Percentiles rank a stretch among this genome's conserved stretches.
Conservation (phyloP, 441 rosid species). For the Theobroma grandiflorum region DNA sequence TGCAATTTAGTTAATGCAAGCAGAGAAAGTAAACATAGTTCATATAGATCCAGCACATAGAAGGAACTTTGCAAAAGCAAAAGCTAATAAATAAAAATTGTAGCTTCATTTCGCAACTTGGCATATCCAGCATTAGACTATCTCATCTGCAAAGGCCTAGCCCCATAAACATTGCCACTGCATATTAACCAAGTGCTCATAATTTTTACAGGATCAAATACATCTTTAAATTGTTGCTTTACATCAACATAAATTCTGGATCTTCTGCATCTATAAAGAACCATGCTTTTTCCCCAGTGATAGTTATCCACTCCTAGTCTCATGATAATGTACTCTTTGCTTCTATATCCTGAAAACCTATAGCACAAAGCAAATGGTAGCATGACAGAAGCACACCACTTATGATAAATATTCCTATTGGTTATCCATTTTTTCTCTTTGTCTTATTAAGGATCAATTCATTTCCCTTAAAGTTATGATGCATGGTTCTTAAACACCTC, state of each 20-base stretch:
- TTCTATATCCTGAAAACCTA: not conserved
- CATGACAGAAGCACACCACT: not conserved
- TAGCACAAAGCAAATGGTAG: not conserved
- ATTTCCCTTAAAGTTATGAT: not conserved
- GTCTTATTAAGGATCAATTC: not conserved
- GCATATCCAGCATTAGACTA: not conserved
- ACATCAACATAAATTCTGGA: not conserved
- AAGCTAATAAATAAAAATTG: not conserved
- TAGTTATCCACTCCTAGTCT: not conserved
- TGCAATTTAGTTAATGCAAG: not conserved
- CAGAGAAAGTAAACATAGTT: not conserved
- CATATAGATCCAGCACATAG: not conserved
- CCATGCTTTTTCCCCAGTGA: not conserved
- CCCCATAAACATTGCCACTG: not conserved
- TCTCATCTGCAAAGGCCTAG: not conserved
- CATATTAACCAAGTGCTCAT: not conserved
- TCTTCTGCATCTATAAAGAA: not conserved
- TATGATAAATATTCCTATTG: not conserved
- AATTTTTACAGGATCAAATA: not conserved
- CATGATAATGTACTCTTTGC: not conserved
- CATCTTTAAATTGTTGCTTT: not conserved
- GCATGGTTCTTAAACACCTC: not conserved
- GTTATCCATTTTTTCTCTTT: conserved; percentile 10
- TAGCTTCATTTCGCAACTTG: conserved; percentile 1
- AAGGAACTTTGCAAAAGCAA: not conserved